A percentile compares a stretch with the other conserved stretches of the same genome.
Evolutionary conservation across 441 rosid genomes (phyloP).

Genomic region (Viola pubescens): DNA sequence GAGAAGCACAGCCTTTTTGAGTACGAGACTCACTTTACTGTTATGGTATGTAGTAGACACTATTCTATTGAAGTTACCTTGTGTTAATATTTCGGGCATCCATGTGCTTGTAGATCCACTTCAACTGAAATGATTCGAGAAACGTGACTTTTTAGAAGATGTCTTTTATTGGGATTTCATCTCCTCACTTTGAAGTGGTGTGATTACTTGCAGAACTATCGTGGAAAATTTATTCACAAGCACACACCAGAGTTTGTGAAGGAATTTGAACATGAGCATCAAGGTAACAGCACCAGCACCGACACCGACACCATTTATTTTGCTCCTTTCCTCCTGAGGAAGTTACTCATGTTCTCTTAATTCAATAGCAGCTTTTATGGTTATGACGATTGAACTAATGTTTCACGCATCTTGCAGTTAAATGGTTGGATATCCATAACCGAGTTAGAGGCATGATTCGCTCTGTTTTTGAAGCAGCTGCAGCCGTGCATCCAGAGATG

Average conservation of each 20-base stretch:
- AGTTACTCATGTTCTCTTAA: no score
- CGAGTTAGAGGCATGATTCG: conserved; percentile 55
- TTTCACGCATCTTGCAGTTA: conserved; percentile 38
- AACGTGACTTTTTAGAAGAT: background rate
- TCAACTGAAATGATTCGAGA: conserved; percentile 2
- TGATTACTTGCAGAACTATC: conserved; percentile 61
- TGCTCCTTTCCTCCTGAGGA: background rate
- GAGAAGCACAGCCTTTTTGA: conserved; percentile 74
- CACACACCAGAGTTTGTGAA: conserved; percentile 67
- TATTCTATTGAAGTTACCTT: background rate
- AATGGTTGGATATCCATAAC: conserved; percentile 68
- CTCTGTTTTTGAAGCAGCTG: conserved; percentile 73
- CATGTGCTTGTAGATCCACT: background rate
- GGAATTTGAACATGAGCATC: conserved; percentile 81
- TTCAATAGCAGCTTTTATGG: no score
- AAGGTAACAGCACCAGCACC: conserved; percentile 43
- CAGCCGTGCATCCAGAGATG: conserved; percentile 79
- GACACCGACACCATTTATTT: background rate
- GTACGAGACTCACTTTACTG: conserved; percentile 97
- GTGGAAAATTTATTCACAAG: conserved; percentile 72
- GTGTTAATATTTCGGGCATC: conserved; percentile 5
- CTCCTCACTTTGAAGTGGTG: background rate
- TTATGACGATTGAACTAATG: no score
- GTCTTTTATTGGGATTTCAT: conserved; percentile 2
- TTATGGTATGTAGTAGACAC: conserved; percentile 57